Evolutionary conservation across 331 rosid species (phyloP).

Genomic region (Prunus yedoensis): DNA sequence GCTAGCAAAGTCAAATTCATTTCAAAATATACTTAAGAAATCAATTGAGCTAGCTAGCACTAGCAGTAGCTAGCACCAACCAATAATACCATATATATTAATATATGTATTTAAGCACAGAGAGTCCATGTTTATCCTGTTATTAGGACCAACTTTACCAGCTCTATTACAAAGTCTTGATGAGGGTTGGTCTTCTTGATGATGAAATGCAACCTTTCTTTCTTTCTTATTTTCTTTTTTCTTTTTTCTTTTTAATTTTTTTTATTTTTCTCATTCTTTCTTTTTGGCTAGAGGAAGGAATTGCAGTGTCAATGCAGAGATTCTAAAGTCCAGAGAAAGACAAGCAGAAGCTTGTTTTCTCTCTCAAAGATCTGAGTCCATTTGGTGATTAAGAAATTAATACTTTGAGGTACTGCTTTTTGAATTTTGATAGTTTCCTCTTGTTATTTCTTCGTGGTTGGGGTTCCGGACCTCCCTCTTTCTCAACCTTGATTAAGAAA

Average conservation of each 20-base stretch:
- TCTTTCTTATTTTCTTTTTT: background rate
- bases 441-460: slow-evolving; percentile 66
- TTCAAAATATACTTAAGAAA: background rate
- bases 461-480: slow-evolving; percentile 51
- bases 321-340: slow-evolving; percentile 65
- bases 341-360: slow-evolving; percentile 71
- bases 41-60: slow-evolving; percentile 2
- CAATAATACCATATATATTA: slow-evolving; percentile 20
- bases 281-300: slow-evolving; percentile 25
- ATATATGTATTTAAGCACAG: slow-evolving; percentile 14
- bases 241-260: no score
- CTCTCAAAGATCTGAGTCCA: slow-evolving; percentile 58
- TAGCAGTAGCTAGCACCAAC: slow-evolving; percentile 9
- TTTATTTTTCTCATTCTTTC: background rate
- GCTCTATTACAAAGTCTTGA: slow-evolving; percentile 24
- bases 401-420: slow-evolving; percentile 53
- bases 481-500: slow-evolving; percentile 36
- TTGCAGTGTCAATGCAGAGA: slow-evolving; percentile 58
- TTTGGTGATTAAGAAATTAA: slow-evolving; percentile 37
- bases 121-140: slow-evolving; percentile 41
- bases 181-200: slow-evolving; percentile 49
- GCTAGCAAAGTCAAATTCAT: slow-evolving; percentile 8
- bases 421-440: slow-evolving; percentile 71
- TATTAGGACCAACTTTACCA: slow-evolving; percentile 29
- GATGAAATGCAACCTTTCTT: slow-evolving; percentile 45